phyloP scores from a whole-genome alignment of 2,329 filamentous ascomycete genomes.

The Venturia oleaginea region DNA sequence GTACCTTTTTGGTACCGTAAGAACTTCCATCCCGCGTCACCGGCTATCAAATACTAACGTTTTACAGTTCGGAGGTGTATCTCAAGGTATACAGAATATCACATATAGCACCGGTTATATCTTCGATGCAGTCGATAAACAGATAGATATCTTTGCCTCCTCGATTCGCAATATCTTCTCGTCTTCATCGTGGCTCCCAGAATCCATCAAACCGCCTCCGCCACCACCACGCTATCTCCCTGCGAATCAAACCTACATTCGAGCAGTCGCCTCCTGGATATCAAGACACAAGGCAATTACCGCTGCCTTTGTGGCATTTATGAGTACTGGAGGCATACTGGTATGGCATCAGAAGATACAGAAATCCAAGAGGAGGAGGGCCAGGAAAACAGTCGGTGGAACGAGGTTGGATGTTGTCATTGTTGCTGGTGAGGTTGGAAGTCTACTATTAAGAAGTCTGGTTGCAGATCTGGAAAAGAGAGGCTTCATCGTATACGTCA shows the following conservation, averaged over 20 bases:
- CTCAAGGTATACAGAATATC: slow-evolving; percentile 60
- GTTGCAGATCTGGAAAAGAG: slow-evolving; percentile 80
- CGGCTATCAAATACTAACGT: slow-evolving; percentile 14
- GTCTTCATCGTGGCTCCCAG: slow-evolving; percentile 62
- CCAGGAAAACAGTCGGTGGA: slow-evolving; percentile 70
- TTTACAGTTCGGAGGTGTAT: slow-evolving; percentile 46
- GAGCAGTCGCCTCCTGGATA: slow-evolving; percentile 62
- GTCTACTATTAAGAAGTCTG: slow-evolving; percentile 75
- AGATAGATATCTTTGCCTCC: slow-evolving; percentile 67
- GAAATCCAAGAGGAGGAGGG: slow-evolving; percentile 57
- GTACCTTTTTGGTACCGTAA: slow-evolving; percentile 67
- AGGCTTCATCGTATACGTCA: slow-evolving; percentile 88
- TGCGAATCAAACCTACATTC: slow-evolving; percentile 34
- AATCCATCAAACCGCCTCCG: slow-evolving; percentile 50
- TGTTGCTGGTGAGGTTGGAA: slow-evolving; percentile 76
- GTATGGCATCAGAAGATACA: slow-evolving; percentile 53
- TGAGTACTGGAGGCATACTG: slow-evolving; percentile 53
- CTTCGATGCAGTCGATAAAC: slow-evolving; percentile 70
- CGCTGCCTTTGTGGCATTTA: slow-evolving; percentile 59
- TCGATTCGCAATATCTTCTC: slow-evolving; percentile 61
- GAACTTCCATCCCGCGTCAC: slow-evolving; percentile 22
- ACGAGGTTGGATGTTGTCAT: slow-evolving; percentile 81
- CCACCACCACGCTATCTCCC: slow-evolving; percentile 33
- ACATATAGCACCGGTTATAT: slow-evolving; percentile 48
- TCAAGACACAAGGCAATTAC: slow-evolving; percentile 63